Percentiles rank a stretch among this genome's conserved stretches.
phyloP scores from a whole-genome alignment of 306 rosid species.

The Citrullus mucosospermus region DNA sequence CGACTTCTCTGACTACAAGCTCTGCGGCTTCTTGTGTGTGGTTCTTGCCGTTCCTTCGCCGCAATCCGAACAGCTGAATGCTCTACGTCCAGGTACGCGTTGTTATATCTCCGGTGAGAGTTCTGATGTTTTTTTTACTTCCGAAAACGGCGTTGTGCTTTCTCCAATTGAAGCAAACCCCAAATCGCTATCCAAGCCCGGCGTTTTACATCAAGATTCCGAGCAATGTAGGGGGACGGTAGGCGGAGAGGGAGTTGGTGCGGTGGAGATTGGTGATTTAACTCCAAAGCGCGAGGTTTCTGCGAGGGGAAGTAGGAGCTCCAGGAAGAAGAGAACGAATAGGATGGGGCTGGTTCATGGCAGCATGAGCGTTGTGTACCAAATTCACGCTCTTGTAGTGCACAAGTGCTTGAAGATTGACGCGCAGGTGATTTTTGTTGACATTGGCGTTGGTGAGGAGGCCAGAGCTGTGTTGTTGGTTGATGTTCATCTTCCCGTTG shows the following conservation, averaged over 20 bases:
- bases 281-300: background rate
- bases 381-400: slow-evolving; percentile 52
- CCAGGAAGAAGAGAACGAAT: slow-evolving; percentile 26
- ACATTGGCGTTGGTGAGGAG: slow-evolving; percentile 15
- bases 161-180: slow-evolving; percentile 2
- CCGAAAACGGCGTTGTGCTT: slow-evolving; percentile 32
- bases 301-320: slow-evolving; percentile 6
- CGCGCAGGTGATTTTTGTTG: slow-evolving; percentile 36
- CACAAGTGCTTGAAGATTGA: slow-evolving; percentile 38
- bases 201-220: background rate
- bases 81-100: slow-evolving; percentile 19
- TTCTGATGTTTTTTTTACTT: slow-evolving; percentile 23
- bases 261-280: background rate
- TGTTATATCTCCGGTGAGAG: slow-evolving; percentile 24
- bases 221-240: slow-evolving; percentile 16
- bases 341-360: slow-evolving; percentile 63
- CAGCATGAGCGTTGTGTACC: slow-evolving; percentile 67
- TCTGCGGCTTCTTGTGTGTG: slow-evolving; percentile 65
- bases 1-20: slow-evolving; percentile 42
- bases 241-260: background rate
- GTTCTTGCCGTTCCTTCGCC: slow-evolving; percentile 33
- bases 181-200: background rate
- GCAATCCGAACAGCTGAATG: background rate
- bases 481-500: slow-evolving; percentile 56
- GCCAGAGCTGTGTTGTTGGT: slow-evolving; percentile 53